phyloP scores from a whole-genome alignment of 164 flowering plant species.

The Aristolochia contorta region DNA sequence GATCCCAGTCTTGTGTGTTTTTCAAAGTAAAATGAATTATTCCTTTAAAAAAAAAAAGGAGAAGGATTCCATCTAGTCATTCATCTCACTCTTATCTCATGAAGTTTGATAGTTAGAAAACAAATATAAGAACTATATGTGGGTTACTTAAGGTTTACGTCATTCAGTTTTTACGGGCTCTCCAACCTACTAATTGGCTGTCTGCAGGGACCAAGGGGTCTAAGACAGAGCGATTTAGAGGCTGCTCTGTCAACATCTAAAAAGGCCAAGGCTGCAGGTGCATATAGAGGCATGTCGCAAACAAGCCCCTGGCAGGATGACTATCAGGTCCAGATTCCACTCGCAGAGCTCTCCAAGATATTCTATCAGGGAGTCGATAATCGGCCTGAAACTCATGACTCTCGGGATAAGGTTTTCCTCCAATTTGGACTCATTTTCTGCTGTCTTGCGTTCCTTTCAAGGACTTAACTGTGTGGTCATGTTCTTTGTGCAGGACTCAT shows the following conservation, averaged over 20 bases:
- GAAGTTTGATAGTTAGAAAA: too few species aligned
- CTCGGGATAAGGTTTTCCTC: slow-evolving; percentile 5
- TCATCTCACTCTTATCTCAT: too few species aligned
- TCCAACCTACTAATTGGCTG: background rate
- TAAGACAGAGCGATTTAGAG: slow-evolving; percentile 69
- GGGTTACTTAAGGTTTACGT: background rate
- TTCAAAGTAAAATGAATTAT: too few species aligned
- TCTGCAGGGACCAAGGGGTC: slow-evolving; percentile 60
- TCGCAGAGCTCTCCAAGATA: slow-evolving; percentile 67
- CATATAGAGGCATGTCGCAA: slow-evolving; percentile 45
- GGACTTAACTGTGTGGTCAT: slow-evolving; percentile 3
- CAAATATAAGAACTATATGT: too few species aligned
- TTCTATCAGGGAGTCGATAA: slow-evolving; percentile 62
- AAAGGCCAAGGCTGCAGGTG: slow-evolving; percentile 61
- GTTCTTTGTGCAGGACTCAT: slow-evolving; percentile 6
- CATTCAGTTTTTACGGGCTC: background rate
- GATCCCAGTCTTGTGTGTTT: too few species aligned
- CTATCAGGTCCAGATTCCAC: slow-evolving; percentile 58
- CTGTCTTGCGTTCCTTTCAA: background rate
- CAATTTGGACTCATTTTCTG: slow-evolving; percentile 1
- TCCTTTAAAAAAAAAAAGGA: too few species aligned
- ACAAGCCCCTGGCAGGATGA: slow-evolving; percentile 37
- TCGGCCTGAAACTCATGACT: slow-evolving; percentile 51
- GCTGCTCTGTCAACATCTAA: slow-evolving; percentile 45
- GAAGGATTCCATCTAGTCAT: too few species aligned